Evolutionary conservation across 768 basidiomycete genomes (phyloP).

Genomic region (Mycena kentingensis): DNA sequence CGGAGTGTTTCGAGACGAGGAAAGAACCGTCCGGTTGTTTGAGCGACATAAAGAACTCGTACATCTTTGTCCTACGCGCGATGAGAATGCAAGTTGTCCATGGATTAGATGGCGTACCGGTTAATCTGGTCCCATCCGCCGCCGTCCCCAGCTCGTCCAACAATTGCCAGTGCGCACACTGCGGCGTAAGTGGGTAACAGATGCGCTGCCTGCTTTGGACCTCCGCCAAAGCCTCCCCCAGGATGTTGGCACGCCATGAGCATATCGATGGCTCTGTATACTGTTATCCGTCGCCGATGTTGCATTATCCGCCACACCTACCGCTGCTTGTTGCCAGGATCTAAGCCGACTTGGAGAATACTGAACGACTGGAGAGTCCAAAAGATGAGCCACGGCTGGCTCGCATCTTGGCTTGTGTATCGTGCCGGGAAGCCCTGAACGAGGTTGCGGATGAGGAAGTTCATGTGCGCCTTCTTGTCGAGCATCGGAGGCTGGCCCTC

Average conservation of each 20-base stretch:
- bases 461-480: slow-evolving; percentile 67
- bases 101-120: slow-evolving; percentile 46
- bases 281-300: background rate
- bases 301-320: slow-evolving; percentile 34
- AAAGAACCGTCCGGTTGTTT: slow-evolving; percentile 95
- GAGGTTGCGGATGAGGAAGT: slow-evolving; percentile 72
- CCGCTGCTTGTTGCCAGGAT: slow-evolving; percentile 77
- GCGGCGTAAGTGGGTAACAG: slow-evolving; percentile 89
- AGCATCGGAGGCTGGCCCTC: slow-evolving; percentile 39
- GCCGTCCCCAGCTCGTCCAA: slow-evolving; percentile 66
- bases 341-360: slow-evolving; percentile 73
- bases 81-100: background rate
- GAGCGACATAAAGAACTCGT: slow-evolving; percentile 86
- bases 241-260: slow-evolving; percentile 82
- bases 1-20: slow-evolving; percentile 81
- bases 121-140: slow-evolving; percentile 90
- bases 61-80: slow-evolving; percentile 64
- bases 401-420: slow-evolving; percentile 88
- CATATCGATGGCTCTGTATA: slow-evolving; percentile 72
- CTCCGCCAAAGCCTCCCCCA: slow-evolving; percentile 89
- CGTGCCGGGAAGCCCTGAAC: slow-evolving; percentile 78
- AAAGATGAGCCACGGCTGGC: slow-evolving; percentile 92
- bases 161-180: slow-evolving; percentile 81
- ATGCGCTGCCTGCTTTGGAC: slow-evolving; percentile 86
- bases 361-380: slow-evolving; percentile 90